Conservation (phyloP, 345 rosid species). For the Eucalyptus sideroxylon region DNA sequence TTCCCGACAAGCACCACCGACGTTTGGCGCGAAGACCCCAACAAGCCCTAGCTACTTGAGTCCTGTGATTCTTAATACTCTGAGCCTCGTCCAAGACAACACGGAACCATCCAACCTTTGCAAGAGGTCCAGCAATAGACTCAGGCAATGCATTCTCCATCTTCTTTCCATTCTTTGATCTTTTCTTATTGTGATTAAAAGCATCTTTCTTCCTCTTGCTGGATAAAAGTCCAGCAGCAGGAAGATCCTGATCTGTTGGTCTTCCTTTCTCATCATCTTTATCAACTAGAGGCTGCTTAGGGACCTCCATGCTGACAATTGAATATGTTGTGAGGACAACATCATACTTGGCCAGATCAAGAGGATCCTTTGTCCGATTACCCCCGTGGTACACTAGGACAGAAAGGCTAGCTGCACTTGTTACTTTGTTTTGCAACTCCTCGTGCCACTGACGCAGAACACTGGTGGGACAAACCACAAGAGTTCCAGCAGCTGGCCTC, state of each 20-base stretch:
- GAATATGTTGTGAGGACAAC: slow-evolving; percentile 94
- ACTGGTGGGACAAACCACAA: slow-evolving; percentile 96
- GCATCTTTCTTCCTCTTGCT: slow-evolving; percentile 51
- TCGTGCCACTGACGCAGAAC: slow-evolving; percentile 94
- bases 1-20: slow-evolving; percentile 98
- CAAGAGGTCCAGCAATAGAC: slow-evolving; percentile 66
- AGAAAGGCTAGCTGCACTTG: slow-evolving; percentile 48
- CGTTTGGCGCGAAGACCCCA: slow-evolving; percentile 99
- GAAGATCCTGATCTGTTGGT: slow-evolving; percentile 22
- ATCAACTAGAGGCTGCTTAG: slow-evolving; percentile 68
- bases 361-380: slow-evolving; percentile 81
- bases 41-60: slow-evolving; percentile 97
- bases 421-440: slow-evolving; percentile 73
- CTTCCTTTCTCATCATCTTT: slow-evolving; percentile 38
- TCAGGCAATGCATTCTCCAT: slow-evolving; percentile 24
- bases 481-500: slow-evolving; percentile 94
- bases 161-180: slow-evolving; percentile 44
- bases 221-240: slow-evolving; percentile 14
- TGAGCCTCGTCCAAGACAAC: slow-evolving; percentile 97
- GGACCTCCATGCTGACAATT: slow-evolving; percentile 96
- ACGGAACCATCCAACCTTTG: slow-evolving; percentile 93
- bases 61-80: slow-evolving; percentile 90
- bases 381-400: slow-evolving; percentile 90
- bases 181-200: slow-evolving; percentile 35
- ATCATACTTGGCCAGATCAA: slow-evolving; percentile 74